Evolutionary conservation across 2,329 filamentous ascomycete species (phyloP), one percentile per base, ranked within the genome.

Genomic region (Parastagonospora nodorum): DNA sequence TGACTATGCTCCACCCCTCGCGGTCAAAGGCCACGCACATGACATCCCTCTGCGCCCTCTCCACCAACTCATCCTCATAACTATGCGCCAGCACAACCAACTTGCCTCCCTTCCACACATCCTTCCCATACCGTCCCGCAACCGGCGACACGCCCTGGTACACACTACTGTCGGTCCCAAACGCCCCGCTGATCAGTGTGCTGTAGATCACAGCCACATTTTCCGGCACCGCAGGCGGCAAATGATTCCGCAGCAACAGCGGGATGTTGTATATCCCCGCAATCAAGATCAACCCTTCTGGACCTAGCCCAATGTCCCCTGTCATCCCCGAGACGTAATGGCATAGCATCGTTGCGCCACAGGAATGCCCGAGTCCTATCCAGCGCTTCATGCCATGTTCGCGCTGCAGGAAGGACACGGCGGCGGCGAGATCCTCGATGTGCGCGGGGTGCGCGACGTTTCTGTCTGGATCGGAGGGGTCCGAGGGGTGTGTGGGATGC

Each of bases 221-320:
- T 15, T 44, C 53, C 0, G 66, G 53, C 36, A 56, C 64, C 0
- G 48, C 9, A 0, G 66, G 66, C 1, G 79, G 74, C 4, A 58
- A 52, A 36, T 82, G 78, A 40, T 78, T 75, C 8, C 63, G 50
- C 1, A 81, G 68, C 15, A 90, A 71, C 0, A 78, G 78, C 7
- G 77, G 77, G 8, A 91, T 70, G 63, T 88, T 83, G 69, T 89
- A 90, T 16, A 91, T 83, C 1, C 88, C 88, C 48, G 82, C 82
- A 15, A 88, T 72, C 30, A 85, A 81, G 4, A 89, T 66, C n/a
- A 89, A 72, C 4, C 80, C 82, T 2, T 74, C 63, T 0, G 53
- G 58, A 1, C 48, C 49, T 8, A 27, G 32, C 12, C n/a, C 12
- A n/a, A 29, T 4, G 12, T 37, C 4, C 1, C 63, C 42, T 1